These are phyloP conservation scores for Hawksworthiomyces lignivorus DNA, from an alignment of 2,329 filamentous ascomycete genomes.

Conservation along the genomic window DNA sequence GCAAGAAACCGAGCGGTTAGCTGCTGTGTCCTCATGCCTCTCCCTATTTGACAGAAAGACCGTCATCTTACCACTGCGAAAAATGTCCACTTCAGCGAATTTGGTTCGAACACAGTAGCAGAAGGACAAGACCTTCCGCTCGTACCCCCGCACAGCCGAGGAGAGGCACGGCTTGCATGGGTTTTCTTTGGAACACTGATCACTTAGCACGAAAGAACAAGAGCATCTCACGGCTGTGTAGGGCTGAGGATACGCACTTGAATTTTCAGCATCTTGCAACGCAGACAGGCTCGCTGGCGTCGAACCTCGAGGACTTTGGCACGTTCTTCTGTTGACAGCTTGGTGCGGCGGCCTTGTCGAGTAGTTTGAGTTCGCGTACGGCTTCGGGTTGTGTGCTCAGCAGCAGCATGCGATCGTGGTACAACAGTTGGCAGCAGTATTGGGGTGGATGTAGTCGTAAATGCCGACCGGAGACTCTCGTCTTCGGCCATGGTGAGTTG, in stretches of 20 bases:
- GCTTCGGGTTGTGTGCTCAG: background rate
- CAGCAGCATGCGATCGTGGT: background rate
- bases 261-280: slow-evolving; percentile 23
- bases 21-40: background rate
- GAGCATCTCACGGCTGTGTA: background rate
- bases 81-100: slow-evolving; percentile 24
- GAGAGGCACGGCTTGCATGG: slow-evolving; percentile 21
- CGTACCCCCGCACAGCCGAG: slow-evolving; percentile 19
- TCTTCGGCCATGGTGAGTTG: background rate
- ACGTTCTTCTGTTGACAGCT: slow-evolving; percentile 17
- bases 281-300: slow-evolving; percentile 21
- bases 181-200: slow-evolving; percentile 21
- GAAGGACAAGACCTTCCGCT: slow-evolving; percentile 22
- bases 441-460: background rate
- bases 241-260: slow-evolving; percentile 15
- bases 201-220: too few relatives aligned
- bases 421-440: background rate
- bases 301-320: slow-evolving; percentile 20
- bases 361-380: background rate
- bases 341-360: slow-evolving; percentile 13
- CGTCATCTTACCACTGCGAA: slow-evolving; percentile 11
- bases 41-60: background rate
- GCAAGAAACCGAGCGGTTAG: background rate
- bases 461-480: background rate
- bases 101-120: slow-evolving; percentile 23